A percentile compares a stretch with the other conserved stretches of the same genome.
Evolutionary conservation across 768 basidiomycete species (phyloP).

Genomic region (Phanerochaete carnosa): DNA sequence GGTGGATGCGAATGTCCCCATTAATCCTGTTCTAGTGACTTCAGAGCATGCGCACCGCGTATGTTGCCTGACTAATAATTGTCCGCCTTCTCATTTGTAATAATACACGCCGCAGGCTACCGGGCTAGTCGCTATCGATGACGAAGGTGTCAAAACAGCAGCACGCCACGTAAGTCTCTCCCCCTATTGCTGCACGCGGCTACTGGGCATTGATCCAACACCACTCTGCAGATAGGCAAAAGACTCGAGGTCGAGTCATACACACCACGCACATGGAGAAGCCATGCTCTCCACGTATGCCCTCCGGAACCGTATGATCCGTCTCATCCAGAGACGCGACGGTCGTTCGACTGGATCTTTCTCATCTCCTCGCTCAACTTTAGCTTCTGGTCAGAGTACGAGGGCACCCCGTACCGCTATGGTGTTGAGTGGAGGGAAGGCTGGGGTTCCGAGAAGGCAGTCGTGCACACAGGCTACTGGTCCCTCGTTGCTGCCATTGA

Average conservation of each 20-base stretch:
- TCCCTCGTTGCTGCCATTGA: slow-evolving; percentile 82
- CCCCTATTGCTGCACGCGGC: not conserved
- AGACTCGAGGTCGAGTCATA: slow-evolving; percentile 63
- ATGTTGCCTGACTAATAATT: slow-evolving; percentile 11
- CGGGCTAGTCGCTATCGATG: slow-evolving; percentile 55
- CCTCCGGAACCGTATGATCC: slow-evolving; percentile 60
- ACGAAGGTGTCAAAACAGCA: slow-evolving; percentile 57
- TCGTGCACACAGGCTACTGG: slow-evolving; percentile 82
- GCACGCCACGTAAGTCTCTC: slow-evolving; percentile 59
- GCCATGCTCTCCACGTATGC: slow-evolving; percentile 69
- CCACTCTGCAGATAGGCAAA: slow-evolving; percentile 48
- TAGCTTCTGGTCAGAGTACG: slow-evolving; percentile 82
- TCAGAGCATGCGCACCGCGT: slow-evolving; percentile 60
- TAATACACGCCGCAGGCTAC: slow-evolving; percentile 42
- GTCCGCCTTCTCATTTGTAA: not conserved
- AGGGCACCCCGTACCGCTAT: slow-evolving; percentile 57
- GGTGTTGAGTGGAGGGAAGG: slow-evolving; percentile 75
- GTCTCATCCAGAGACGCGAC: slow-evolving; percentile 49
- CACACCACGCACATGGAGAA: slow-evolving; percentile 78
- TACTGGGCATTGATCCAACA: not conserved
- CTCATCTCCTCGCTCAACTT: slow-evolving; percentile 84
- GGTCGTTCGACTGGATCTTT: slow-evolving; percentile 82
- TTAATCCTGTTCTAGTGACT: slow-evolving; percentile 59
- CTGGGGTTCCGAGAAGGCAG: slow-evolving; percentile 52
- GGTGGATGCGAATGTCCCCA: not conserved